Conservation (phyloP, 2,329 filamentous ascomycete genomes). For the Trichophyton benhamiae region DNA sequence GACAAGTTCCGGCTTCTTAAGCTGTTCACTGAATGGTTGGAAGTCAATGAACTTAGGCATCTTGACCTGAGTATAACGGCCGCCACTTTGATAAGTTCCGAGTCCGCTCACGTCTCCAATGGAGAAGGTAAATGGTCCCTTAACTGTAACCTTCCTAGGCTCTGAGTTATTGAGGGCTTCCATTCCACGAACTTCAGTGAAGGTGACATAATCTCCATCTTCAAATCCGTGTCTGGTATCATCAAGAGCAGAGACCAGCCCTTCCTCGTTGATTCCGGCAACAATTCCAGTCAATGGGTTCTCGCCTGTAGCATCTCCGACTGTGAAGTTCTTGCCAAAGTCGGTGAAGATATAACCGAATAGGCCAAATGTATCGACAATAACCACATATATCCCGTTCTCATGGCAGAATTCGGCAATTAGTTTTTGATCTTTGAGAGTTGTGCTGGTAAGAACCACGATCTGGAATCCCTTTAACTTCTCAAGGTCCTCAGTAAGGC, state of each 20-base stretch:
- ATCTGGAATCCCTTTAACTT: constrained; percentile 86
- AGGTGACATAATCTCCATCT: constrained; percentile 93
- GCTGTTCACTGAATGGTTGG: constrained; percentile 61
- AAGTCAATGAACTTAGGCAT: constrained; percentile 94
- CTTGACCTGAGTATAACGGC: constrained; percentile 91
- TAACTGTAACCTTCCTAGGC: constrained; percentile 82
- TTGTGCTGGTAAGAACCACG: constrained; percentile 76
- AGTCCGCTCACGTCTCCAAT: constrained; percentile 85
- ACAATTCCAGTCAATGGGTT: constrained; percentile 78
- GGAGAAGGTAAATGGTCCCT: constrained; percentile 93
- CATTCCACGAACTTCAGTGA: constrained; percentile 87
- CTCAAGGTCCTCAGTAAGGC: constrained; percentile 61
- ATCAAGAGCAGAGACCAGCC: constrained; percentile 81
- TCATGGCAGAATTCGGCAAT: constrained; percentile 90
- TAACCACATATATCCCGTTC: constrained; percentile 82
- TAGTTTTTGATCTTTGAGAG: constrained; percentile 64
- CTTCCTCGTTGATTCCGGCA: constrained; percentile 77
- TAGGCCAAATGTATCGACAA: constrained; percentile 80
- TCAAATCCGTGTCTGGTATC: constrained; percentile 91
- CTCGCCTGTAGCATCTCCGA: constrained; percentile 83
- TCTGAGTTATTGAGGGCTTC: constrained; percentile 70
- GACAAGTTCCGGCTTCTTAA: constrained; percentile 79
- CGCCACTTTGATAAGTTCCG: constrained; percentile 76
- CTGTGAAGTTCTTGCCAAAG: constrained; percentile 86
- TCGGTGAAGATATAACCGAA: constrained; percentile 97